Base-by-base conservation (phyloP, 2,329 filamentous ascomycete species). In the Zasmidium angulare region DNA sequence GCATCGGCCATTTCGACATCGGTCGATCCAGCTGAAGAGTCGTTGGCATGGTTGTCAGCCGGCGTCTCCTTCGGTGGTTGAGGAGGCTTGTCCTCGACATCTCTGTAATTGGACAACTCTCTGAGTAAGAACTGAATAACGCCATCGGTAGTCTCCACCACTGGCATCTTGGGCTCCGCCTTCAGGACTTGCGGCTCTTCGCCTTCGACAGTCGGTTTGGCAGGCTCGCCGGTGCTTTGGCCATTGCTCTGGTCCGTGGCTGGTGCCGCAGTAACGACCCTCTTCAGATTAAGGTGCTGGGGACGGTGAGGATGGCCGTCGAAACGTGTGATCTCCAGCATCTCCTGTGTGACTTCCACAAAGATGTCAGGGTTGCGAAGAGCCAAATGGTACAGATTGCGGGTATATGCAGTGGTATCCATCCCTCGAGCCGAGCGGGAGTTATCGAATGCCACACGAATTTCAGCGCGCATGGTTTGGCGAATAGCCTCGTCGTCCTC, bases 71-170 rank as follows among this genome's bases (percentile, higher is more conserved):
- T 67, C 53, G 71, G 73, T 20, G 73, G 56, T 12, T 78, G 60
- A 12, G 82, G 75, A 60, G 93, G 89, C 69, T 89, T 93, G 70
- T 98, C 93, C 40, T 96, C 91, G 3, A 96, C 91, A 71, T 96
- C 93, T 69, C 89, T 89, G 76, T 96, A 98, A 53, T 91, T 93
- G 57, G 97, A 82, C 49, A 99, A 80, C 74, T 99, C 95, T 59
- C 90, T 96, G 3, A 99, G 86, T 21, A 99, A 81, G 75, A 96
- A 99, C 70, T 98, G 91, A 59, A 99, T 88, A 2, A 99, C 91
- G 2, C 95, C 95, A 74, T 98, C 95, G 0, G 93, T 91, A 63
- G 95, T 92, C 74, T 97, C 93, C 4, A 97, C 87, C 12, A 93
- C 82, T 1, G 95, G 93, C 9, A 90, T 81, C 76, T 96, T 97